These are phyloP conservation scores for Epichloe sylvatica DNA, from an alignment of 2,329 filamentous ascomycete genomes.

Conservation along the genomic window DNA sequence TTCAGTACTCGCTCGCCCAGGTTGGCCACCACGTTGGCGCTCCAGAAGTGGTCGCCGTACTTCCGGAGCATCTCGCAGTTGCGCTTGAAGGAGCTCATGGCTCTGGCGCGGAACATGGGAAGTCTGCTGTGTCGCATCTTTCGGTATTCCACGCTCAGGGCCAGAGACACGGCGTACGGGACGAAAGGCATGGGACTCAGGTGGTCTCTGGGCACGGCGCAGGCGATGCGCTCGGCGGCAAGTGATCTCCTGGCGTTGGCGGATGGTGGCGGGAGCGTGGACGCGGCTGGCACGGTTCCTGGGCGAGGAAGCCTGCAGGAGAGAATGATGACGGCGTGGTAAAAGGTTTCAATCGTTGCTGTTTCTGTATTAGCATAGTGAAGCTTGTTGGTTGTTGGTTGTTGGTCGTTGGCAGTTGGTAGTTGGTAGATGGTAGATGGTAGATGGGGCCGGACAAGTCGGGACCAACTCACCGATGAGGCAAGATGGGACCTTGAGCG, in stretches of 20 bases:
- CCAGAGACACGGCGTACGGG: conserved; percentile 47
- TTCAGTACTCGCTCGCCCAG: conserved; percentile 40
- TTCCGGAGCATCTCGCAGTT: conserved; percentile 39
- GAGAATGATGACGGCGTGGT: conserved; percentile 49
- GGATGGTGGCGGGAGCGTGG: conserved; percentile 30
- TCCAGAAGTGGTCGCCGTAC: conserved; percentile 45
- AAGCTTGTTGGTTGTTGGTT: too few species aligned
- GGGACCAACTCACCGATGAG: conserved; percentile 30
- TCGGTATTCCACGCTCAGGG: conserved; percentile 47
- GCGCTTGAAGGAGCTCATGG: conserved; percentile 38
- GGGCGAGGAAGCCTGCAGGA: conserved; percentile 41
- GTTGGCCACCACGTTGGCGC: conserved; percentile 38
- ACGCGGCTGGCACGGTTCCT: conserved; percentile 24
- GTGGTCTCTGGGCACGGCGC: conserved; percentile 37
- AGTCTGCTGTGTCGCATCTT: conserved; percentile 49
- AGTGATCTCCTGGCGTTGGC: conserved; percentile 44
- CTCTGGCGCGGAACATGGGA: conserved; percentile 43
- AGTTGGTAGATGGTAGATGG: too few species aligned
- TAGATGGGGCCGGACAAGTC: not conserved
- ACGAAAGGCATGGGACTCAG: conserved; percentile 43
- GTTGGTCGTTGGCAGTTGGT: too few species aligned
- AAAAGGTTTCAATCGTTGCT: conserved; percentile 50
- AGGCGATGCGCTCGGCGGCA: conserved; percentile 43
- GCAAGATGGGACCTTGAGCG: conserved; percentile 32
- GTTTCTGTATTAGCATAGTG: not conserved